These are phyloP conservation scores for Monilinia laxa DNA, from an alignment of 2,329 filamentous ascomycete genomes.

Conservation along the genomic window DNA sequence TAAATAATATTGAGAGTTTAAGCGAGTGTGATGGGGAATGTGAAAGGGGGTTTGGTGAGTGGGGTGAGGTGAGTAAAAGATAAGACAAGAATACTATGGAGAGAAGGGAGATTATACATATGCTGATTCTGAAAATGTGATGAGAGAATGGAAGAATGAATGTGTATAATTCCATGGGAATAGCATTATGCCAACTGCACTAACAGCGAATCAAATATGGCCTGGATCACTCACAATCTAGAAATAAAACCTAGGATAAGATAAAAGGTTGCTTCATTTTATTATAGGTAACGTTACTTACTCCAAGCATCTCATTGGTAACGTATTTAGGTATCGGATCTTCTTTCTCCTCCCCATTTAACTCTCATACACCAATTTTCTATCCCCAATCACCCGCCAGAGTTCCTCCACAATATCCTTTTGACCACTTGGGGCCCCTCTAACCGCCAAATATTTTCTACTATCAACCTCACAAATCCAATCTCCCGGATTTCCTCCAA, in stretches of 20 bases:
- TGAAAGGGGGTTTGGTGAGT: too few relatives aligned
- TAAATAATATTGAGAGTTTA: too few relatives aligned
- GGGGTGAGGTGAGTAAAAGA: too few relatives aligned
- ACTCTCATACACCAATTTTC: conserved; percentile 49
- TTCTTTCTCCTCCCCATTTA: conserved; percentile 5
- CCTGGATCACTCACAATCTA: neutral
- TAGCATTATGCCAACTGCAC: neutral
- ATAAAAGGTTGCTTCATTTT: neutral
- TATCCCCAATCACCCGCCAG: conserved; percentile 59
- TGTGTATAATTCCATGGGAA: neutral
- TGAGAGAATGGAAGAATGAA: neutral
- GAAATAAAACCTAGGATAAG: neutral
- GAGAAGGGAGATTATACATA: neutral
- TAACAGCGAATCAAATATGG: neutral
- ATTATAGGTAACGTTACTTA: neutral
- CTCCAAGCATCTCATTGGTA: neutral
- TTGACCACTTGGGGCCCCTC: conserved; percentile 59
- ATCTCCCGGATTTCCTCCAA: conserved; percentile 68
- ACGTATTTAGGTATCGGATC: neutral
- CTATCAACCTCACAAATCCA: conserved; percentile 64
- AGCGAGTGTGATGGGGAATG: too few relatives aligned
- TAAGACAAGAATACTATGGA: neutral
- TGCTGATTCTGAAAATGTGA: neutral
- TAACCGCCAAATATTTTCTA: conserved; percentile 61
- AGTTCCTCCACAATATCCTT: conserved; percentile 63